These are phyloP conservation scores for Alternaria sp. DNA, from an alignment of 2,329 filamentous ascomycete genomes.

Conservation along the genomic window DNA sequence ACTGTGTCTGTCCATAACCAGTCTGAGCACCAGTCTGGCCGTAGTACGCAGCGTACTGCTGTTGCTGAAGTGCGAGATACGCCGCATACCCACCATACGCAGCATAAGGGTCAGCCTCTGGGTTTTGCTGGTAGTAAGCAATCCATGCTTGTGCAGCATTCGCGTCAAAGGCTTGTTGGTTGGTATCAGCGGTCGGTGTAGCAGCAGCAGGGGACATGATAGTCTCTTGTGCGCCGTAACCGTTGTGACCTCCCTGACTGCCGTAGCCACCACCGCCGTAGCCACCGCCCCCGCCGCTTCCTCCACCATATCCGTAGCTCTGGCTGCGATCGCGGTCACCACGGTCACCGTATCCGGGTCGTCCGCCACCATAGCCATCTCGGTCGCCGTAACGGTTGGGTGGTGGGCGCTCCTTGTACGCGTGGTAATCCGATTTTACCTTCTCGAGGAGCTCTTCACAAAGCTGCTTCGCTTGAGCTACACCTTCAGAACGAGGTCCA, in stretches of 20 bases:
- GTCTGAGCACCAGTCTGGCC: constrained; percentile 34
- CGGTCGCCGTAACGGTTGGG: constrained; percentile 56
- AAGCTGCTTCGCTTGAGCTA: constrained; percentile 85
- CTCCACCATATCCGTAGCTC: constrained; percentile 50
- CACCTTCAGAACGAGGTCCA: constrained; percentile 86
- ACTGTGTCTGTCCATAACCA: constrained; percentile 35
- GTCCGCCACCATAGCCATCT: constrained; percentile 50
- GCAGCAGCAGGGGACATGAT: constrained; percentile 49
- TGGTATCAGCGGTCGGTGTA: constrained; percentile 52
- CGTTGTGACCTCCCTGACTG: constrained; percentile 47
- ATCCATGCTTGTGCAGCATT: constrained; percentile 87
- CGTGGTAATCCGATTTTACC: constrained; percentile 87
- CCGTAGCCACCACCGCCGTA: constrained; percentile 52
- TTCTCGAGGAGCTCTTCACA: constrained; percentile 88
- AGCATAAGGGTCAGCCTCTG: constrained; percentile 89
- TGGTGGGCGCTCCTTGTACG: constrained; percentile 78
- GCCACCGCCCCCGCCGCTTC: constrained; percentile 11
- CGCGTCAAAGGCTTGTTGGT: constrained; percentile 67
- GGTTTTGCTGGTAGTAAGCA: constrained; percentile 62
- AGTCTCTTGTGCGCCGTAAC: constrained; percentile 27
- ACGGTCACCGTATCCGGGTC: constrained; percentile 53
- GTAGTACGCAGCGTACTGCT: constrained; percentile 45
- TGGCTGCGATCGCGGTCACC: constrained; percentile 54
- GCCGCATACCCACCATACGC: constrained; percentile 79
- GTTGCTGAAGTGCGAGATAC: constrained; percentile 40